Base-by-base conservation (phyloP, 2,329 filamentous ascomycete genomes). In the Neurospora crassa region DNA sequence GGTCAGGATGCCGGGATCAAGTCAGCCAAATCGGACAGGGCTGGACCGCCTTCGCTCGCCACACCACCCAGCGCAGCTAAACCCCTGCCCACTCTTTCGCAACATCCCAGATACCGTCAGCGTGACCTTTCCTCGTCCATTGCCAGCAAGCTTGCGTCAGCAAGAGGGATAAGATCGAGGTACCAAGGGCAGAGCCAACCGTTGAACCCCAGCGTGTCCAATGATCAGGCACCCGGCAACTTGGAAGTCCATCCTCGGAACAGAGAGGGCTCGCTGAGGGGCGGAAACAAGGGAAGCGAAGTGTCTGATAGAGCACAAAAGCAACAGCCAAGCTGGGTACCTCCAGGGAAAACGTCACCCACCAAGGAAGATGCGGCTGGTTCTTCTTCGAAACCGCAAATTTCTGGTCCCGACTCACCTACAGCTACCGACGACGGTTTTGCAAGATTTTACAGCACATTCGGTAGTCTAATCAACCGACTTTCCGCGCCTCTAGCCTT, bases 401-500 rank as follows among this genome's bases (percentile, higher is more conserved):
- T 4, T 37, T 63, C 53, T 63, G 53, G 53, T 37, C 29, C 53
- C 34, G 76, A 77, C 2, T 70, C 53, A 45, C 69, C 72, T 8
- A 45, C 71, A 11, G 67, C 77, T 2, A 83, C 81, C 75, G 93
- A 97, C 41, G 94, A 95, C 71, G 91, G 92, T 6, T 99, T 97
- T 78, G 89, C 92, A 7, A 89, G 90, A 70, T 99, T 98, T 82
- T 99, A 98, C 81, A 94, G 88, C 72, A 94, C 93, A 1, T 97
- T 97, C 77, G 94, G 94, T 70, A 93, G 88, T 70, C 88, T 97
- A 68, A 92, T 98, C 78, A 96, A 93, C 73, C 92, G 91, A 76
- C 88, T 98, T 14, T 96, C 95, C 0, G 94, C 94, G 0, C 94
- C 94, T 1, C 84, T 99, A 40, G 95, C 94, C 3, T 99, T 97